Percentiles rank a stretch among this genome's conserved stretches.
Evolutionary conservation across 2,329 filamentous ascomycete genomes (phyloP).

Genomic region (Colletotrichum truncatum): DNA sequence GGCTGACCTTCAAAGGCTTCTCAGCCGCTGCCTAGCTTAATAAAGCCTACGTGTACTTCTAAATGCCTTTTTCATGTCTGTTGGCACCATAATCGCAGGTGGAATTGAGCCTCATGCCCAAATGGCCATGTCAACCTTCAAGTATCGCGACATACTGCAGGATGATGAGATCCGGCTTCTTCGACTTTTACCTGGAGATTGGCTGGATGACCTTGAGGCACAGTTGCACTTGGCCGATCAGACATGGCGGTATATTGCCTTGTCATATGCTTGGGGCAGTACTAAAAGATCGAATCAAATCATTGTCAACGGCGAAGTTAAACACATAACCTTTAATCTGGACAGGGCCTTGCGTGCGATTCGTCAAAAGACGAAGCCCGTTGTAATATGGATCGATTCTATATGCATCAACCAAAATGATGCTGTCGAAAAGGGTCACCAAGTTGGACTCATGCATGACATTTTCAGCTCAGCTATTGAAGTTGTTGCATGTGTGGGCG

Average conservation of each 20-base stretch:
- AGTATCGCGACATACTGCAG: background rate
- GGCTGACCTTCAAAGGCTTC: background rate
- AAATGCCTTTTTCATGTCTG: no score
- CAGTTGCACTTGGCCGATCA: background rate
- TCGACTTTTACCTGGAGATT: conserved; percentile 14
- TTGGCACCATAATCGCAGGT: background rate
- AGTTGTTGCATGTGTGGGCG: conserved; percentile 15
- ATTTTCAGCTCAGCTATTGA: conserved; percentile 14
- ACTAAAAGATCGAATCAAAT: conserved; percentile 30
- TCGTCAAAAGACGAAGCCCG: conserved; percentile 10
- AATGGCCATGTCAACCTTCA: conserved; percentile 1
- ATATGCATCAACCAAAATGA: conserved; percentile 32
- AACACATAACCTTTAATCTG: conserved; percentile 38
- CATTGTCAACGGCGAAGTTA: conserved; percentile 32
- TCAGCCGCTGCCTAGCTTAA: background rate
- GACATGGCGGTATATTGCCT: conserved; percentile 31
- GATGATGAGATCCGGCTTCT: conserved; percentile 16
- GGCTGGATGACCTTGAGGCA: conserved; percentile 14
- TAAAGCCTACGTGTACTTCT: no score
- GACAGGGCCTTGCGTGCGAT: conserved; percentile 38
- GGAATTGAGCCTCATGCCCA: background rate
- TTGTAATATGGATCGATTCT: conserved; percentile 25
- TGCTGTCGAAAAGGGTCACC: conserved; percentile 20
- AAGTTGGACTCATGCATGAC: conserved; percentile 27
- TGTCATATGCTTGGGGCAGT: conserved; percentile 41